Conservation (phyloP, 2,329 filamentous ascomycete species). For the Cryphonectria naterciae region DNA sequence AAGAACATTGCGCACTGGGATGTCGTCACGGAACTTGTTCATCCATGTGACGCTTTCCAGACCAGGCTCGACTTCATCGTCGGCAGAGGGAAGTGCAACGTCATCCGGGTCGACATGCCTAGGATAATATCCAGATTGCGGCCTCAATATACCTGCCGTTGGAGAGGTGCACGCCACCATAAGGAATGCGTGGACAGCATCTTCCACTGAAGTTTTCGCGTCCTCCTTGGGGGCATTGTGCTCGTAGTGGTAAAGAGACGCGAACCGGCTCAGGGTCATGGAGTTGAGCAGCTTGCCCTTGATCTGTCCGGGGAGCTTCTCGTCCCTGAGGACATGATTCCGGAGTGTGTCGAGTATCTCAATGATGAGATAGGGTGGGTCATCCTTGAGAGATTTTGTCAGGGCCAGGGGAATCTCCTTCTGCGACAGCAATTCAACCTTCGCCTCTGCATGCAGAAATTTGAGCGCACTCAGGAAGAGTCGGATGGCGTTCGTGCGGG, state of each 20-base stretch:
- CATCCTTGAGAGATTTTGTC: conserved; percentile 76
- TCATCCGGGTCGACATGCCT: conserved; percentile 66
- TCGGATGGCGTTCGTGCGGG: conserved; percentile 80
- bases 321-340: conserved; percentile 73
- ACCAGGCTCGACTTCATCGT: conserved; percentile 60
- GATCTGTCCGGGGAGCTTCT: conserved; percentile 69
- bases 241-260: conserved; percentile 70
- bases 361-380: conserved; percentile 73
- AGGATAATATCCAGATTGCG: conserved; percentile 84
- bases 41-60: conserved; percentile 73
- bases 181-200: conserved; percentile 76
- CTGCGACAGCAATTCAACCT: conserved; percentile 82
- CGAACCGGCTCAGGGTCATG: conserved; percentile 72
- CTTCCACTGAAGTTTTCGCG: conserved; percentile 58
- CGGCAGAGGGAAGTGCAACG: conserved; percentile 41
- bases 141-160: conserved; percentile 73
- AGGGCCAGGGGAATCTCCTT: conserved; percentile 70
- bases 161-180: conserved; percentile 74
- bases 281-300: conserved; percentile 80
- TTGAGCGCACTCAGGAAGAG: conserved; percentile 81
- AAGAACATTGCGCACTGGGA: conserved; percentile 78
- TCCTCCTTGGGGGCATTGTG: conserved; percentile 49
- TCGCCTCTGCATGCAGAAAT: conserved; percentile 75
- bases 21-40: conserved; percentile 65
- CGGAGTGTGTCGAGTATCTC: conserved; percentile 76